These are phyloP conservation scores for Penicillium rolfsii DNA, from an alignment of 2,329 filamentous ascomycete species.

Conservation along the genomic window DNA sequence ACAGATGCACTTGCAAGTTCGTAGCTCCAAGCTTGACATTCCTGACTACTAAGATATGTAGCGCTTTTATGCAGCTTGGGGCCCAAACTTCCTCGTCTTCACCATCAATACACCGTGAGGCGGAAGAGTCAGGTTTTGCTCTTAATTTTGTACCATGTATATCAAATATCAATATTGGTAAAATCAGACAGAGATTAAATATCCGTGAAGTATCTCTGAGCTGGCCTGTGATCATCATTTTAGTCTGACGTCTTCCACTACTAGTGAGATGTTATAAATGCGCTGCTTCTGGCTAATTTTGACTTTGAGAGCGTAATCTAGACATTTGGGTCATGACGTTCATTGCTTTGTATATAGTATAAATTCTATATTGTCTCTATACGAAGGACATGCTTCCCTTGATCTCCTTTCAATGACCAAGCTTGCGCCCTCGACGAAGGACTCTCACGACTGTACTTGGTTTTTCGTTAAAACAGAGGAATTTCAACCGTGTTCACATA, in stretches of 20 bases:
- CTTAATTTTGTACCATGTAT: background rate
- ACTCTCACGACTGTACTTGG: background rate
- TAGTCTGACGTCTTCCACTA: too few relatives aligned
- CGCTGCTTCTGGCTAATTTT: too few relatives aligned
- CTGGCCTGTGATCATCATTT: too few relatives aligned
- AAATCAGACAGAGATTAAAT: background rate
- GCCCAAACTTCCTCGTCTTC: background rate
- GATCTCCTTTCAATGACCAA: background rate
- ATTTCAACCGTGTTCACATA: conserved; percentile 22
- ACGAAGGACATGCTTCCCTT: background rate
- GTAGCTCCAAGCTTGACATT: background rate
- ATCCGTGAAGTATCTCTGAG: too few relatives aligned
- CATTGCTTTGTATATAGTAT: background rate
- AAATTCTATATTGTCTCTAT: background rate
- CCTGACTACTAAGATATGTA: background rate
- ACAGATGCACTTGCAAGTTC: too few relatives aligned
- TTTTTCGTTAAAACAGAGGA: background rate
- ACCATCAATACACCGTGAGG: background rate
- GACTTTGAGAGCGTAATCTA: background rate
- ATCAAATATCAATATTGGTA: background rate
- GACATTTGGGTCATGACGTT: background rate
- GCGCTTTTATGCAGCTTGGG: background rate
- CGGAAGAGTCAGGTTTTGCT: background rate
- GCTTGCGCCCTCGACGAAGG: background rate
- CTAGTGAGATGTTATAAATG: too few relatives aligned